Evolutionary conservation across 805 yeast species (phyloP), one percentile per base, ranked within the genome.

Genomic region (Metschnikowia dekortorum): DNA sequence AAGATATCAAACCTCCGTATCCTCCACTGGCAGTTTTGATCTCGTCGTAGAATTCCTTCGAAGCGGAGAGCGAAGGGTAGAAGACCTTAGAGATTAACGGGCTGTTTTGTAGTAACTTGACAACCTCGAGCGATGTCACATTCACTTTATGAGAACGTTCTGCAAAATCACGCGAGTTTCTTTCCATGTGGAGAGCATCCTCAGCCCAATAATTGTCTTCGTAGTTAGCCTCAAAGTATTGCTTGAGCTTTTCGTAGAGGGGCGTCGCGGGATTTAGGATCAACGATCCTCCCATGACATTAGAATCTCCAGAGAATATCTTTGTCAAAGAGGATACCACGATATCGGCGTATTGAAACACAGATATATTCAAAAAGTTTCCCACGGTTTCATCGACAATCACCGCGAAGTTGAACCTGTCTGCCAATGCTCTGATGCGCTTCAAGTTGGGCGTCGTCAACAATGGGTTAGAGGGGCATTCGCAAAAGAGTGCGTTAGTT

Each of bases 331-430:
- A 89, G 32, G 92, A 81, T 33, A 85, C 94, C 13, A 88, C 86
- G 45, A 91, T 78, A 66, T 94, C 99, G n/a, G 89, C 84, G 64
- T 81, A 86, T 18, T 89, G 86, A 50, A 89, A 73, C 4, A 87
- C 87, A 57, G 89, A 87, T 45, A 90, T 79, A 67, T 94, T 94
- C 53, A 87, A 76, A 62, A 89, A 85, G 61, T 94, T 94, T 13
- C 97, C 97, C 22, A 91, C 87, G 1, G 98, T 94, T 63, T 94
- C 99, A 69, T 94, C 99, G 37, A 94, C 85, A 14, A 88, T 87
- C 33, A 94, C 82, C 13, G 84, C 83, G 68, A 94, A 94, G 2
- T 79, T 76, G 69, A 78, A 87, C 57, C 84, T 74, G 52, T 81
- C 81, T 3, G 96, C 83, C 48, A 94, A 74, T 48, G 75, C 63